Evolutionary conservation across 169 alveolate species (phyloP).

Genomic region (Cryptosporidium viatorum): DNA sequence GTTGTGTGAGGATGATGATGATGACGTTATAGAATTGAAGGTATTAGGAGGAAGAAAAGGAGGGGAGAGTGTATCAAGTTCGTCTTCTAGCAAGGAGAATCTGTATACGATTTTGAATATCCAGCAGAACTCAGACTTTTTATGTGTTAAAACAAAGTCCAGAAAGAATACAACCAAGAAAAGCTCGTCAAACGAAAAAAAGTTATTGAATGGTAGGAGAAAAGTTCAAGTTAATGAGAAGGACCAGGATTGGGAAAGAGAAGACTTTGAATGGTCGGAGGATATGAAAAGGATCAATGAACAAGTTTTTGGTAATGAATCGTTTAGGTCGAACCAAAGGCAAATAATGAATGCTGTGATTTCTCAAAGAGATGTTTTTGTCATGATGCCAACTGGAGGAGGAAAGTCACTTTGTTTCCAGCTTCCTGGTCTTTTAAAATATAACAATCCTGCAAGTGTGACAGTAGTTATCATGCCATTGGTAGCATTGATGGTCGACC

Average conservation of each 20-base stretch:
- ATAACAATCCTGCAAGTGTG: constrained; percentile 82
- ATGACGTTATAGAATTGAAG: neutral
- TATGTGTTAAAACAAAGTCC: neutral
- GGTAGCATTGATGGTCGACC: constrained; percentile 93
- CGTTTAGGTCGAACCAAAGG: constrained; percentile 90
- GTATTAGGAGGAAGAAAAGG: neutral
- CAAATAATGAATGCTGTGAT: constrained; percentile 94
- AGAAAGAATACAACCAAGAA: neutral
- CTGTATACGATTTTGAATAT: constrained; percentile 11
- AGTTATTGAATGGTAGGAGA: neutral
- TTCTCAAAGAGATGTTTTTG: constrained; percentile 91
- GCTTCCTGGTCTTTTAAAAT: constrained; percentile 89
- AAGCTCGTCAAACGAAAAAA: neutral
- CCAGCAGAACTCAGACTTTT: neutral
- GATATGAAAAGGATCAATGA: constrained; percentile 77
- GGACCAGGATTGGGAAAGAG: constrained; percentile 61
- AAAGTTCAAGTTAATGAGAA: constrained; percentile 17
- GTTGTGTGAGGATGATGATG: neutral
- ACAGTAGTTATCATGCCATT: constrained; percentile 94
- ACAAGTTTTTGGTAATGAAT: constrained; percentile 81
- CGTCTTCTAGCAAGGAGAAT: constrained; percentile 6
- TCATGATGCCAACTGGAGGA: constrained; percentile 99
- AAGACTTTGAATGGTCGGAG: constrained; percentile 80
- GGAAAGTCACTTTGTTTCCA: constrained; percentile 95
- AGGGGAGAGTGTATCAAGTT: neutral